These are phyloP conservation scores for Phaseolus coccineus DNA, from an alignment of 331 rosid species.

Conservation along the genomic window DNA sequence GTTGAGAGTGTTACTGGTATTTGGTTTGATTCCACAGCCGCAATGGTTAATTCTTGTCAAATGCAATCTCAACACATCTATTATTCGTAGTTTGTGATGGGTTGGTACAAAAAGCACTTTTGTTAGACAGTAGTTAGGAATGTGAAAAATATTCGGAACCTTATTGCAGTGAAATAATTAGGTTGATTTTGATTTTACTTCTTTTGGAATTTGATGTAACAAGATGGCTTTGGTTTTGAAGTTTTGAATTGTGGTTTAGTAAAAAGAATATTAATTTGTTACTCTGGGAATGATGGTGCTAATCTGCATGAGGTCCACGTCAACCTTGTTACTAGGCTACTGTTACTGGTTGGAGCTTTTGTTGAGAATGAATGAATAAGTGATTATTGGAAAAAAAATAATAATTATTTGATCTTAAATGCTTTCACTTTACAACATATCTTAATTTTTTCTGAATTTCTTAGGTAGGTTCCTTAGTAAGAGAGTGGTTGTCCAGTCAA, in stretches of 20 bases:
- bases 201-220: neutral
- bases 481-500: constrained; percentile 13
- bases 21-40: neutral
- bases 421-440: neutral
- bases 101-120: neutral
- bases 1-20: neutral
- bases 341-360: no score
- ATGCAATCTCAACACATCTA: neutral
- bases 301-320: neutral
- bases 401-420: no score
- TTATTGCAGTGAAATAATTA: neutral
- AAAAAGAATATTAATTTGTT: neutral
- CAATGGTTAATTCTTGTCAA: neutral
- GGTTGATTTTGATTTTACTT: neutral
- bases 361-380: no score
- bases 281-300: neutral
- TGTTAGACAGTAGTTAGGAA: neutral
- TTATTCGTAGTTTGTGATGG: neutral
- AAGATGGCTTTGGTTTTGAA: neutral
- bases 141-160: neutral
- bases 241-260: constrained; percentile 13
- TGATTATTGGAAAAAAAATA: no score
- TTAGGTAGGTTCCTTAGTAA: constrained; percentile 6
- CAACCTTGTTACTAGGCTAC: no score
- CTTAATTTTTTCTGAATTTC: neutral